Base-by-base conservation (phyloP, 352 stramenopile genomes). In the Pythium volutum region DNA sequence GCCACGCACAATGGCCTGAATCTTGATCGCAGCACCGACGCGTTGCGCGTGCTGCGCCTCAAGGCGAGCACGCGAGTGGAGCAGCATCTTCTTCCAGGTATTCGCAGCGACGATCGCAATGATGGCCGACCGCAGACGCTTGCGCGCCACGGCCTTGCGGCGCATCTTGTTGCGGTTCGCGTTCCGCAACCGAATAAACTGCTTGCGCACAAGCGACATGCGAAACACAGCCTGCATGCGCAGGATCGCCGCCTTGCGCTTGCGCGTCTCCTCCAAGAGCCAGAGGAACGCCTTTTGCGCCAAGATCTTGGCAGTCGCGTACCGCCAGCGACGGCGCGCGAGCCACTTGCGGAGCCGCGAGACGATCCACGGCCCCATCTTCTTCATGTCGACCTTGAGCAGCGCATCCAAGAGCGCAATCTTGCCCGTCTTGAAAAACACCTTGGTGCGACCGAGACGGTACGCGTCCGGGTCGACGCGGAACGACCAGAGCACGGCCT, bases 151-250 rank as follows among this genome's bases (percentile, higher is more conserved):
- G 9, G 73, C 72, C 77, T 91, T 85, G 31, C 84, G 84, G 34
- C 79, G 80, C 68, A 78, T 62, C 27, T 71, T 66, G 25, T 87
- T 83, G n/a, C 86, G 84, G 55, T 91, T 69, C 16, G 70, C 69
- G 55, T 90, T 92, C 18, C 86, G 86, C 34, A 56, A 52, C 33
- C 74, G 74, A 31, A 95, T 76, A 49, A 95, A 93, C 65, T 92
- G 75, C 71, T 93, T 93, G 42, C 84, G 83, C 25, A 93, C 76
- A 20, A 81, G 74, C 69, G 84, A 90, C 87, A 96, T 96, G 65
- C 87, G 87, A 69, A 92, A 85, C 15, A 91, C 70, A 20, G 87
- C 74, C 67, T 96, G 87, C 70, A 96, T 79, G 67, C 91, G 92
- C 39, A 96, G 14, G 29, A 91, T 68, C 8, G 87, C 87, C 1